Evolutionary conservation across 345 rosid genomes (phyloP), one percentile per base, ranked within the genome.

Genomic region (Aethionema arabicum): DNA sequence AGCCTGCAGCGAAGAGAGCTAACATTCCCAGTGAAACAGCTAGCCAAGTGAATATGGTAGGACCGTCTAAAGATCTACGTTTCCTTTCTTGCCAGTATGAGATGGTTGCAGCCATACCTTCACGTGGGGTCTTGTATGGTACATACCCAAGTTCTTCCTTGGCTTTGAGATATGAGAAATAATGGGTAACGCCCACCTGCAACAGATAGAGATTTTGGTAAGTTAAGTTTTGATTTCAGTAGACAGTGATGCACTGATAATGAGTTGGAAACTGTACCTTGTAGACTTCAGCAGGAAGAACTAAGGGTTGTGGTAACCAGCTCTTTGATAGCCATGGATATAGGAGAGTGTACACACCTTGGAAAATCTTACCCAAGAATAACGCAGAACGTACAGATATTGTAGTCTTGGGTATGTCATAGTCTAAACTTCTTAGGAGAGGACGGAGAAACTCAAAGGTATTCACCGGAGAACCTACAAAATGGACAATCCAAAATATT

Each of bases 111-210:
- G 93, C 91, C 93, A 92, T 83, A 41, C 95, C 96, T 54, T 92
- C 93, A 13, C 55, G 76, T 31, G 95, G 83, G 74, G 79, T 80
- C 68, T 86, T 90, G 78, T 84, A 70, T 13, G 97, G 97, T 51
- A 85, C 82, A 73, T 87, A 89, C 38, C 97, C 95, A 35, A 89
- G 97, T 78, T 92, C 98, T 59, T 79, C 76, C 78, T 80, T 86
- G 21, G 98, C 93, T 75, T 89, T 92, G 35, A 89, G 90, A 69
- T 68, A 81, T 2, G 95, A 92, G 79, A 92, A 92, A 73, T 87
- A 87, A 71, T 85, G 96, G 45, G 96, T 92, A 41, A 92, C 86
- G 27, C 98, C 93, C 2, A 89, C 95, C 98, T 92, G 78, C 56
- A 41, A 13, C 72, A 52, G 63, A 32, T 29, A n/a, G 27, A 2